phyloP scores from a whole-genome alignment of 2,329 filamentous ascomycete genomes.

The Aureobasidium leucospermi region DNA sequence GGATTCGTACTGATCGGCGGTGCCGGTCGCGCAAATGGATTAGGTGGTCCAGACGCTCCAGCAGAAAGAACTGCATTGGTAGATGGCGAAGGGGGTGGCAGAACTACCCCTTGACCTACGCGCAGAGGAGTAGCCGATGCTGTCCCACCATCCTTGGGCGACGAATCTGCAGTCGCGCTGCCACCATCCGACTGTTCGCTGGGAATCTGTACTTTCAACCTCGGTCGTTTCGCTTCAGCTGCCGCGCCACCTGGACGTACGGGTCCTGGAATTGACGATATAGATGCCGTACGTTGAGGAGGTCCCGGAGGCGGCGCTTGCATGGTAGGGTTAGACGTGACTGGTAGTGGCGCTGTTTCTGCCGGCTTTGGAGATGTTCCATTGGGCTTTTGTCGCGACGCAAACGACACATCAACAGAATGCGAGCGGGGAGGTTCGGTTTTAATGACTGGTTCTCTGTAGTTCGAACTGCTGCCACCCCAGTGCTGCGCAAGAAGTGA shows the following conservation, averaged over 20 bases:
- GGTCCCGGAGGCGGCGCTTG: slow-evolving; percentile 28
- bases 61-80: slow-evolving; percentile 80
- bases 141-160: slow-evolving; percentile 53
- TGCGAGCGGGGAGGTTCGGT: slow-evolving; percentile 49
- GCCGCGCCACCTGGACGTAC: slow-evolving; percentile 72
- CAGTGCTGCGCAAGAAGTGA: slow-evolving; percentile 81
- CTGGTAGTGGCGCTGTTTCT: not conserved
- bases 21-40: slow-evolving; percentile 85
- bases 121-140: slow-evolving; percentile 19
- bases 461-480: slow-evolving; percentile 48
- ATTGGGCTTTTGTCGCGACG: slow-evolving; percentile 41
- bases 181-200: slow-evolving; percentile 73
- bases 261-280: slow-evolving; percentile 61
- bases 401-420: slow-evolving; percentile 56
- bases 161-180: slow-evolving; percentile 65
- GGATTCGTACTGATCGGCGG: slow-evolving; percentile 56
- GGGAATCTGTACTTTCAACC: slow-evolving; percentile 89
- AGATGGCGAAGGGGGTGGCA: slow-evolving; percentile 89
- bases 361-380: slow-evolving; percentile 36
- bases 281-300: slow-evolving; percentile 46
- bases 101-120: slow-evolving; percentile 53
- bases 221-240: slow-evolving; percentile 62
- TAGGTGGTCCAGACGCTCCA: slow-evolving; percentile 84
- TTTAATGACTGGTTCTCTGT: slow-evolving; percentile 39
- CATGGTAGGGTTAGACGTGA: slow-evolving; percentile 7